These are phyloP conservation scores for Posidonia australis DNA, from an alignment of 106 monocot genomes.

Conservation along the genomic window DNA sequence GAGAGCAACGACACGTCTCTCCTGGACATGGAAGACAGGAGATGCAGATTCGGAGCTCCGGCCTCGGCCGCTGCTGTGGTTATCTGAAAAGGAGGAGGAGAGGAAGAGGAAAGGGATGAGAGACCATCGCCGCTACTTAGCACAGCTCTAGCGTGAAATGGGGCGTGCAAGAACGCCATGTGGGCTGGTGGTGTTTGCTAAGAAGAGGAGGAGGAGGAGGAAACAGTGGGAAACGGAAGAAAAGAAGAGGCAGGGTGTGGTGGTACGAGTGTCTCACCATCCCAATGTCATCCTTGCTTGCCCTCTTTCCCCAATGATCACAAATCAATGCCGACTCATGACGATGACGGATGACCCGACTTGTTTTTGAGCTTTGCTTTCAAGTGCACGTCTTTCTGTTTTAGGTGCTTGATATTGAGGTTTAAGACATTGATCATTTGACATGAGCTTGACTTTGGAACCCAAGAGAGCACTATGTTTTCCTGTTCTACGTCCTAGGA, in stretches of 20 bases:
- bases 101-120: not conserved
- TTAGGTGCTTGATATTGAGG: too few relatives aligned
- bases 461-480: too few relatives aligned
- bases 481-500: too few relatives aligned
- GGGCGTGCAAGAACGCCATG: not conserved
- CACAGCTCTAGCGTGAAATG: not conserved
- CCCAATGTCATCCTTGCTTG: too few relatives aligned
- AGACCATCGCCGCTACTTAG: too few relatives aligned
- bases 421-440: too few relatives aligned
- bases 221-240: not conserved
- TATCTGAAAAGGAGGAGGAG: not conserved
- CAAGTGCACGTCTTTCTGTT: too few relatives aligned
- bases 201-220: not conserved
- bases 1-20: slow-evolving; percentile 15
- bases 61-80: not conserved
- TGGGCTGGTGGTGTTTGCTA: not conserved
- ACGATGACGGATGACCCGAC: too few relatives aligned
- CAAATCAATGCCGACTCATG: too few relatives aligned
- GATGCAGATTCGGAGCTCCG: not conserved
- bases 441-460: too few relatives aligned
- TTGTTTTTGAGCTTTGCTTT: too few relatives aligned
- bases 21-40: not conserved
- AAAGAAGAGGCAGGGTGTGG: not conserved
- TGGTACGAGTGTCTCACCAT: not conserved
- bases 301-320: too few relatives aligned